These are phyloP conservation scores for Cladophialophora psammophila DNA, from an alignment of 2,329 filamentous ascomycete species.

Conservation along the genomic window DNA sequence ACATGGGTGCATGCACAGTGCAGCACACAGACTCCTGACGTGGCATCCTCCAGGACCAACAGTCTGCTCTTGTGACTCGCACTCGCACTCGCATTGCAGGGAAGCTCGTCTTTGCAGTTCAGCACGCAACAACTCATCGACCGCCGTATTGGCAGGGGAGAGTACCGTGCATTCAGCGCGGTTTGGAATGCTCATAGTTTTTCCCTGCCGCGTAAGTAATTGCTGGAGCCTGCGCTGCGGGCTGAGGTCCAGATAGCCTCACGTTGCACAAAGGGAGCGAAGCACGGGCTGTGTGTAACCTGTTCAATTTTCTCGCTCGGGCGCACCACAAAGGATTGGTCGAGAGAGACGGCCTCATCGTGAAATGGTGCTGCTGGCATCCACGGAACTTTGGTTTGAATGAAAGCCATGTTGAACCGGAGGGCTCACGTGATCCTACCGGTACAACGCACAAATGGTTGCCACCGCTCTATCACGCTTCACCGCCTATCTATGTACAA, in stretches of 20 bases:
- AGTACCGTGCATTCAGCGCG: slow-evolving; percentile 15
- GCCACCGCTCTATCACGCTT: neutral
- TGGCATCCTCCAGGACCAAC: slow-evolving; percentile 26
- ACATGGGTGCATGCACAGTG: slow-evolving; percentile 18
- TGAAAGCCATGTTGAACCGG: neutral
- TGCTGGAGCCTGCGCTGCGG: neutral
- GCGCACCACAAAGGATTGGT: neutral
- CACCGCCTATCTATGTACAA: neutral
- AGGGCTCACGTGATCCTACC: neutral
- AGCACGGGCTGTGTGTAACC: slow-evolving; percentile 16
- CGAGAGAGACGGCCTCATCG: neutral
- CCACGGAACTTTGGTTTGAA: neutral
- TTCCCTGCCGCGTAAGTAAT: neutral
- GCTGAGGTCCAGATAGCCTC: neutral
- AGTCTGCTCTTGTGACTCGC: slow-evolving; percentile 25
- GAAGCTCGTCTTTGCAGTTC: slow-evolving; percentile 9
- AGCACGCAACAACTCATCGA: slow-evolving; percentile 2
- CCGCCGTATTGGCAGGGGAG: slow-evolving; percentile 4
- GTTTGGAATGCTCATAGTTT: neutral
- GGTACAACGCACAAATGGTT: neutral
- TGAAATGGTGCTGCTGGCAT: neutral
- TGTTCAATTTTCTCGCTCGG: neutral
- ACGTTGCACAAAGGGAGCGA: neutral
- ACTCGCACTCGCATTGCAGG: slow-evolving; percentile 16
- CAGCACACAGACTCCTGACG: slow-evolving; percentile 25